These are phyloP conservation scores for Yamadazyma dushanensis DNA, from an alignment of 1,139 yeast species.

Conservation along the genomic window DNA sequence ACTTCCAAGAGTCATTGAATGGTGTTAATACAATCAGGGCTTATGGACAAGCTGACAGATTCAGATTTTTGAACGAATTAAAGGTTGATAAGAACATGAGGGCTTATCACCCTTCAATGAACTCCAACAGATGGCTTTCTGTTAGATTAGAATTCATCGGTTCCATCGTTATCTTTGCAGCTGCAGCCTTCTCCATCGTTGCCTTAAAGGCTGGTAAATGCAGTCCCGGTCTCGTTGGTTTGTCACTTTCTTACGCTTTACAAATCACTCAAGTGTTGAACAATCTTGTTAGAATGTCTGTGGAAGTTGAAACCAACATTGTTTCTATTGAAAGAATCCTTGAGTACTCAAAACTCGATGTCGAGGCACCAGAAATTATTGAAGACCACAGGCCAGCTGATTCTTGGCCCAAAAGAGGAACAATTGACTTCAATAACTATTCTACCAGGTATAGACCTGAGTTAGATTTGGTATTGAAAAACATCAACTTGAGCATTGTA, in stretches of 20 bases:
- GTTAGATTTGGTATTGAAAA: constrained; percentile 73
- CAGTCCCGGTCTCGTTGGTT: constrained; percentile 33
- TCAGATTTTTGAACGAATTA: constrained; percentile 20
- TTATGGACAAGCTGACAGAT: constrained; percentile 29
- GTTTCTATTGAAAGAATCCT: constrained; percentile 36
- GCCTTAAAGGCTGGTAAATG: not conserved
- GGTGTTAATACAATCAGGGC: constrained; percentile 39
- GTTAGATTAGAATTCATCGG: constrained; percentile 37
- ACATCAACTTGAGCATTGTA: constrained; percentile 63
- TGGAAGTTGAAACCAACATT: constrained; percentile 34
- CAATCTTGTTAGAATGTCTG: constrained; percentile 32
- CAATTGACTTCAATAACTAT: constrained; percentile 66
- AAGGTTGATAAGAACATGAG: constrained; percentile 23
- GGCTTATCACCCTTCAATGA: constrained; percentile 22
- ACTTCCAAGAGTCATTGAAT: constrained; percentile 36
- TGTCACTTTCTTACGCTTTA: constrained; percentile 36
- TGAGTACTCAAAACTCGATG: constrained; percentile 31
- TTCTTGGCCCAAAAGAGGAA: constrained; percentile 46
- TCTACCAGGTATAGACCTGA: constrained; percentile 84
- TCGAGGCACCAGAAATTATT: constrained; percentile 29
- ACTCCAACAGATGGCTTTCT: constrained; percentile 37
- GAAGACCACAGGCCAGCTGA: constrained; percentile 25
- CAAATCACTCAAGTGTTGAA: constrained; percentile 30
- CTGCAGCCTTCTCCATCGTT: constrained; percentile 22
- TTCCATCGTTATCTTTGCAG: constrained; percentile 27